Evolutionary conservation across 257 asterid species (phyloP).

Genomic region (Nicotiana attenuata): DNA sequence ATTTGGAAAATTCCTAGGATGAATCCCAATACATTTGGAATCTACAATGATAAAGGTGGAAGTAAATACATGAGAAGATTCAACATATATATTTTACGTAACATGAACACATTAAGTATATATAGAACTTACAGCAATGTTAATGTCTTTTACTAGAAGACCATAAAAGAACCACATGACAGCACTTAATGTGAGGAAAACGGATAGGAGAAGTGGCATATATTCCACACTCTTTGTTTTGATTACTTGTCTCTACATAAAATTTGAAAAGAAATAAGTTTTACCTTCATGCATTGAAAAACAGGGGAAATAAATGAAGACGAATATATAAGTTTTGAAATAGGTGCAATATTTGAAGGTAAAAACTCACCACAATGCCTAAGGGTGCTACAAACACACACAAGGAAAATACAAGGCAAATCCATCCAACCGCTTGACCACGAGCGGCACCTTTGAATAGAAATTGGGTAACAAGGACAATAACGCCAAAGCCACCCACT

Average conservation of each 20-base stretch:
- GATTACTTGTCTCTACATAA: constrained; percentile 52
- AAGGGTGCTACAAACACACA: constrained; percentile 68
- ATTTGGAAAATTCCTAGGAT: constrained; percentile 49
- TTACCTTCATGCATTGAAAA: neutral
- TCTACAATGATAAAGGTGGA: constrained; percentile 15
- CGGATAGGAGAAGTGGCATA: constrained; percentile 61
- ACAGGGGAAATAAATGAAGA: neutral
- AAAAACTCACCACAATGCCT: constrained; percentile 31
- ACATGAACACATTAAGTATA: too few species aligned
- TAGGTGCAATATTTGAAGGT: neutral
- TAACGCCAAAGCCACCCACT: constrained; percentile 37
- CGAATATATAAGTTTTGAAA: neutral
- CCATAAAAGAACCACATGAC: constrained; percentile 80
- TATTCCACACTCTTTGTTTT: constrained; percentile 55
- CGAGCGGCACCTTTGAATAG: constrained; percentile 31
- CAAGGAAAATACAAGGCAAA: constrained; percentile 48
- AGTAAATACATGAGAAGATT: neutral
- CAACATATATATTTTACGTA: neutral
- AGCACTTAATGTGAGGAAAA: constrained; percentile 66
- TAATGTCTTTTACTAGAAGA: constrained; percentile 41
- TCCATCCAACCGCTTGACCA: constrained; percentile 52
- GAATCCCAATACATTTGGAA: constrained; percentile 64
- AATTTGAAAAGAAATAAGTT: too few species aligned
- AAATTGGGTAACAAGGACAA: constrained; percentile 33
- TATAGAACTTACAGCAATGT: constrained; percentile 57